Percentiles rank a stretch among this genome's conserved stretches.
Evolutionary conservation across 306 rosid genomes (phyloP).

Genomic region (Vachellia pachyceras): DNA sequence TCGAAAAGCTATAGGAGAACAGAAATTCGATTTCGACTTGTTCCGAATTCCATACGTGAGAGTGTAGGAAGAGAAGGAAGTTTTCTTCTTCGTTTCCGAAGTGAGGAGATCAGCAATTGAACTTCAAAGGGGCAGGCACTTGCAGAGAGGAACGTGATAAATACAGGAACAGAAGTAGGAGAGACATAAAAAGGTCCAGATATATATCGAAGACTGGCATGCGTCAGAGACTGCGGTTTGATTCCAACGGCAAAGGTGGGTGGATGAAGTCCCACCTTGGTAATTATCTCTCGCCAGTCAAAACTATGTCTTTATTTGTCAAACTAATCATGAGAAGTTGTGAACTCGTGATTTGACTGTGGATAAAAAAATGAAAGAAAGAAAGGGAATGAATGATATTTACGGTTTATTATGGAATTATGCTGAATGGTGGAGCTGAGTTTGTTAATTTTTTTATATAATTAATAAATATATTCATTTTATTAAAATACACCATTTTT

Average conservation of each 20-base stretch:
- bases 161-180: neutral
- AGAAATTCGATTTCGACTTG: conserved; percentile 1
- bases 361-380: neutral
- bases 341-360: neutral
- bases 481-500: too few species aligned
- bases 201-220: conserved; percentile 18
- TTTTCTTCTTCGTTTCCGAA: neutral
- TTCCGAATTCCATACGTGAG: neutral
- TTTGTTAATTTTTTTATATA: neutral
- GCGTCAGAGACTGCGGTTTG: neutral
- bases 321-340: neutral
- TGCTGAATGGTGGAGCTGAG: neutral
- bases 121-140: conserved; percentile 30
- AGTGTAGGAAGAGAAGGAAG: neutral
- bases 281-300: conserved; percentile 5
- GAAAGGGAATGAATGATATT: neutral
- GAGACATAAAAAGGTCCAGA: neutral
- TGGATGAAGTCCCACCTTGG: neutral
- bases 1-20: neutral
- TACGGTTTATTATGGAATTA: neutral
- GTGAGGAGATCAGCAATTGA: conserved; percentile 2
- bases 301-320: neutral
- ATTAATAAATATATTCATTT: too few species aligned
- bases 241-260: conserved; percentile 8
- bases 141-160: conserved; percentile 17